Base-by-base conservation (phyloP, 108 stramenopile species). In the Discostella pseudostelligera region DNA sequence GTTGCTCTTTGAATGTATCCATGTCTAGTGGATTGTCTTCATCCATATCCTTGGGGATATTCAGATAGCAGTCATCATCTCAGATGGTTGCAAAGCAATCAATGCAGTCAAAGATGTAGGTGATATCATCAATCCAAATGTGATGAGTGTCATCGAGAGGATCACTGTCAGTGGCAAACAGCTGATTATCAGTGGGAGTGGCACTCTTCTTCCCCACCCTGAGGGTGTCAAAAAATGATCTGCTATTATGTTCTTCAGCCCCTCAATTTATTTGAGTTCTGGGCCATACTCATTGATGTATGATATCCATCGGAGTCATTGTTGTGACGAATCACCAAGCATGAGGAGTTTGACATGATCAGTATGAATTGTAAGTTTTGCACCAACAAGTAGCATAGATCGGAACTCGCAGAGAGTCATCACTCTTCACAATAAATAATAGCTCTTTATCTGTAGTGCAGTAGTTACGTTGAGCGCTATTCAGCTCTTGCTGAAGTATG, bases 261-360 rank as follows among this genome's bases (percentile, higher is more conserved):
- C 84, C 55, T 65, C 42, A 11, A 84, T 47, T 24, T 74, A 70
- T 1, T 40, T 2, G 0, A 72, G 64, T 3, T 25, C 49, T 19
- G 69, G 60, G 4, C 56, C 54, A 59, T 64, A 75, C 24, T 76
- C 73, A 40, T 81, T 77, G 14, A 84, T 0, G 19, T 67, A 42
- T 20, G 74, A 44, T 24, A 72, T 53, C 83, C 83, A 84, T 3
- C 77, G 57, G n/a, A 79, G 17, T 3, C 78, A 73, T 0, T 73
- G 50, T 13, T 56, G 58, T 3, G 65, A 66, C 4, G 28, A 1
- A 51, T 67, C 76, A 32, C 32, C 32, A 32, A 32, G 3, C 5
- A 4, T 32, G 1, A 69, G 79, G 16, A 79, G 69, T 37, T 84
- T 84, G 39, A 65, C 74, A 49, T 84, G 80, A 22, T 84, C 83